phyloP scores from a whole-genome alignment of 1,284 basidiomycete genomes.

The Trichosporon asahii region DNA sequence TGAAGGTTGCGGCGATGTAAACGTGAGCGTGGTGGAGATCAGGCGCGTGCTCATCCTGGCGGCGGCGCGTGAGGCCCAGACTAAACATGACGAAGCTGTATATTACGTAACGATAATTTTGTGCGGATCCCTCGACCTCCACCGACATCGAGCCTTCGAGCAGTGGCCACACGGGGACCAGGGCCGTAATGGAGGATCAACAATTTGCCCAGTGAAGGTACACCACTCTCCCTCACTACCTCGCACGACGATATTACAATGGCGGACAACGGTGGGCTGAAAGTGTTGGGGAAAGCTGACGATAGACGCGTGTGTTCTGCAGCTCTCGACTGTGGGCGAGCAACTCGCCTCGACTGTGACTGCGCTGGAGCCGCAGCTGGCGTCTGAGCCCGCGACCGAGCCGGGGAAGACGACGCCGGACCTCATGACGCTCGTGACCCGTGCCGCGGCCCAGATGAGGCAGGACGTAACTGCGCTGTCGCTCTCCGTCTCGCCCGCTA shows the following conservation, averaged over 20 bases:
- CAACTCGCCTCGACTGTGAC: conserved; percentile 20
- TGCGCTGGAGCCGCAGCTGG: neutral
- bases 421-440: neutral
- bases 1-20: neutral
- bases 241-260: neutral
- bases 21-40: neutral
- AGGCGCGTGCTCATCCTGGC: neutral
- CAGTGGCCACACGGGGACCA: neutral
- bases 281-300: conserved; percentile 9
- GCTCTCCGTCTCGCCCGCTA: neutral
- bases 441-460: neutral
- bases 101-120: neutral
- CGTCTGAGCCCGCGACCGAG: neutral
- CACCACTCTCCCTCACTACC: neutral
- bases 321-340: conserved; percentile 39
- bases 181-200: neutral
- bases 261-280: neutral
- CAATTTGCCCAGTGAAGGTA: neutral
- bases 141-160: neutral
- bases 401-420: neutral
- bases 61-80: neutral
- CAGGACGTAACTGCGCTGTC: conserved; percentile 3
- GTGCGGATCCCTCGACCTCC: neutral
- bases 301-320: conserved; percentile 10
- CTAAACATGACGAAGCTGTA: neutral